Evolutionary conservation across 2,329 filamentous ascomycete genomes (phyloP), one percentile per base, ranked within the genome.

Genomic region (Escovopsis sp.): DNA sequence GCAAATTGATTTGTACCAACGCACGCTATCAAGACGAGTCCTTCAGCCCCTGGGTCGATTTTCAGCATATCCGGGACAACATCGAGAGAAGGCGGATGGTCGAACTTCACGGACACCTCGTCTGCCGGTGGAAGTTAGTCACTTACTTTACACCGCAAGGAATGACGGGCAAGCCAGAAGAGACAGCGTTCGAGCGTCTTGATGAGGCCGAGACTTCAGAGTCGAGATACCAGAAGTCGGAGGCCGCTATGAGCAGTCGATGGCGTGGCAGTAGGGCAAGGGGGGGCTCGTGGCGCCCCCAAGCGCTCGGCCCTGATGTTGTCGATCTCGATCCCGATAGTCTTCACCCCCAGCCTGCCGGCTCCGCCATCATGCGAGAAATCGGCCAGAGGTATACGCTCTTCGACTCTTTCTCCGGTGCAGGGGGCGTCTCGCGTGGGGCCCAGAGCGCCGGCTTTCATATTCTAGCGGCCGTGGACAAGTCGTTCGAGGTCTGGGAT

Each of bases 331-430:
- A 7, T 23, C 11, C 21, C 21, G 21, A 23, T 7, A 23, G 5
- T 21, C 19, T 11, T n/a, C n/a, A n/a, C n/a, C 32, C 41, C 4
- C 34, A 18, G 15, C 6, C 34, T 15, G 12, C 29, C 6, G 11
- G 15, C 4, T 2, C 6, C 13, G 14, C 10, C 12, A 27, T 28
- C 6, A 16, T n/a, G 23, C 18, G 46, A 38, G 4, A 15, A 1
- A 38, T 37, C 0, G 52, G 52, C 0, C 66, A 71, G 31, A 61
- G 59, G 27, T 83, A 83, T 40, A 80, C 74, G 0, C 71, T 78
- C 17, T 79, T 72, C 1, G 84, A 90, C 47, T 65, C 70, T 0
- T 90, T 83, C 42, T 79, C 72, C 25, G 81, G 83, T 2, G 79
- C 70, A 2, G 82, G 84, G 0, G 83, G 83, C 4, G 70, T 72